Evolutionary conservation across 257 asterid species (phyloP).

Genomic region (Lantana camara): DNA sequence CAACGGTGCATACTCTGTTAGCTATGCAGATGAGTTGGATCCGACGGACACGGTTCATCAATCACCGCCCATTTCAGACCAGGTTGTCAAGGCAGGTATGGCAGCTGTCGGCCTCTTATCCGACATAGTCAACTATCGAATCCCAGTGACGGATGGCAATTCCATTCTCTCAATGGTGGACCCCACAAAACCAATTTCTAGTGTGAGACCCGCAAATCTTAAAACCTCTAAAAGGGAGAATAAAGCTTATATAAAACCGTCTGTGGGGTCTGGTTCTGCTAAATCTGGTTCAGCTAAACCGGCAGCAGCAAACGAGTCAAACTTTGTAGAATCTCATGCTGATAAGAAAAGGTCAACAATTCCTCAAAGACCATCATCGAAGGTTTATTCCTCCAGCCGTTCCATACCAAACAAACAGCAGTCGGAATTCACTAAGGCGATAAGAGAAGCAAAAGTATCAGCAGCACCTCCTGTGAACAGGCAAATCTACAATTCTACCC

Average conservation of each 20-base stretch:
- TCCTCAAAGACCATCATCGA: slow-evolving; percentile 48
- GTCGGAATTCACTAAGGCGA: slow-evolving; percentile 44
- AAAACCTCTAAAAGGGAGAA: slow-evolving; percentile 48
- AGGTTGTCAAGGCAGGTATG: slow-evolving; percentile 82
- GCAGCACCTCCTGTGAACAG: slow-evolving; percentile 44
- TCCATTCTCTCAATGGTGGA: slow-evolving; percentile 45
- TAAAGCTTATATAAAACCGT: slow-evolving; percentile 41
- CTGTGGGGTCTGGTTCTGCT: slow-evolving; percentile 45
- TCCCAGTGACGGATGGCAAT: slow-evolving; percentile 66
- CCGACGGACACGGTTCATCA: slow-evolving; percentile 34
- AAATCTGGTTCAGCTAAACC: slow-evolving; percentile 44
- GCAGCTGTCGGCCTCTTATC: slow-evolving; percentile 82
- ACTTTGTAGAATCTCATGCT: slow-evolving; percentile 36
- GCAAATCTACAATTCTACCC: slow-evolving; percentile 42
- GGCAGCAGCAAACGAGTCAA: slow-evolving; percentile 29
- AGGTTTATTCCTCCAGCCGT: slow-evolving; percentile 44
- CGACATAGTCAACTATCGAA: slow-evolving; percentile 74
- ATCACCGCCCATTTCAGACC: slow-evolving; percentile 69
- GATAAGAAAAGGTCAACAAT: slow-evolving; percentile 41
- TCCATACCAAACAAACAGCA: slow-evolving; percentile 37
- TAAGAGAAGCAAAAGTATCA: slow-evolving; percentile 40
- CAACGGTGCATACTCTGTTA: slow-evolving; percentile 38
- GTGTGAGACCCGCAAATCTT: slow-evolving; percentile 39
- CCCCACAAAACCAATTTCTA: slow-evolving; percentile 48
- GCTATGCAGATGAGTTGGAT: slow-evolving; percentile 45